Evolutionary conservation across 140 eudicot species (phyloP).

Genomic region (Bidens hawaiensis): DNA sequence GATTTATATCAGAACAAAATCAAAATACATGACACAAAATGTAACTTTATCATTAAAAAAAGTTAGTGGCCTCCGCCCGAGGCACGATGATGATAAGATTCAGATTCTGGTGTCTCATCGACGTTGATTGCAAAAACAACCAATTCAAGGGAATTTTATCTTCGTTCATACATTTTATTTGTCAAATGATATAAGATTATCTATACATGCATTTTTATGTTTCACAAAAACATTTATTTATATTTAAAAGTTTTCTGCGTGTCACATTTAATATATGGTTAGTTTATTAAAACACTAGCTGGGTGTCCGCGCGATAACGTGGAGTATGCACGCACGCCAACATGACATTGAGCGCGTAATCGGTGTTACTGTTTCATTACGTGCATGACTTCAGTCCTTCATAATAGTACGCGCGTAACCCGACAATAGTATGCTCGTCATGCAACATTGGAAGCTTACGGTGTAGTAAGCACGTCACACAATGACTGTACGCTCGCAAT

Average conservation of each 20-base stretch:
- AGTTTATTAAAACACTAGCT: too few relatives aligned
- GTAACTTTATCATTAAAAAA: slow-evolving; percentile 3
- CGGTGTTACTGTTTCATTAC: too few relatives aligned
- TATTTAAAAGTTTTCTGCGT: not conserved
- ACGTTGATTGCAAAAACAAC: slow-evolving; percentile 15
- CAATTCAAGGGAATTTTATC: not conserved
- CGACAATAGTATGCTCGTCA: too few relatives aligned
- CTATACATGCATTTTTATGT: not conserved
- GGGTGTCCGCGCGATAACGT: too few relatives aligned
- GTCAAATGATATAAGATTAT: not conserved
- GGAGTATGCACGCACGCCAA: too few relatives aligned
- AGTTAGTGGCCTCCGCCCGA: slow-evolving; percentile 17
- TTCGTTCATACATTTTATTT: slow-evolving; percentile 1
- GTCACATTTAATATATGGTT: not conserved
- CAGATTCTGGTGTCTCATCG: slow-evolving; percentile 35
- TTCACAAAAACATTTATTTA: not conserved
- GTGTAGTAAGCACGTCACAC: too few relatives aligned
- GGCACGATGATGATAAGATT: slow-evolving; percentile 29
- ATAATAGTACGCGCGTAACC: too few relatives aligned
- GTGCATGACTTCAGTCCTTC: too few relatives aligned
- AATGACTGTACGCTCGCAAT: too few relatives aligned
- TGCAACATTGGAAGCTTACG: too few relatives aligned
- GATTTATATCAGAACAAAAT: not conserved
- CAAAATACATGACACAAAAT: not conserved
- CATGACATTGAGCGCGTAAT: too few relatives aligned